These are phyloP conservation scores for Alternaria alternata DNA, from an alignment of 2,329 filamentous ascomycete genomes.

Conservation along the genomic window DNA sequence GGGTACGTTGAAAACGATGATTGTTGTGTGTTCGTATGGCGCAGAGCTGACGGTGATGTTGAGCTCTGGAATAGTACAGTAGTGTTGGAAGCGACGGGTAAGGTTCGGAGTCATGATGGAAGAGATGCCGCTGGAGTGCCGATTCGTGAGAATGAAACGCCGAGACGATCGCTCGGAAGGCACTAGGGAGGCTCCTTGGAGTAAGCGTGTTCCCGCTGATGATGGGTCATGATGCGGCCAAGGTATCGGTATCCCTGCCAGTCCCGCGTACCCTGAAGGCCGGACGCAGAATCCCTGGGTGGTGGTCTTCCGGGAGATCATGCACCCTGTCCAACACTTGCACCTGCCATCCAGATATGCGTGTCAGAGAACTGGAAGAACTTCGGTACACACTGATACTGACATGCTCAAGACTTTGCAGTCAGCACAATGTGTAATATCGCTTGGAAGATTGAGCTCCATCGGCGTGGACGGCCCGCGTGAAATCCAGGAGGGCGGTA, in stretches of 20 bases:
- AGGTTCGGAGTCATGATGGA: slow-evolving; percentile 23
- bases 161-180: slow-evolving; percentile 41
- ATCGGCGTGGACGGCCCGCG: background rate
- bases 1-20: background rate
- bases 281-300: slow-evolving; percentile 27
- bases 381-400: background rate
- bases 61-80: background rate
- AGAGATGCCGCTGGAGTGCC: slow-evolving; percentile 35
- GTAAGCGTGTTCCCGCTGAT: slow-evolving; percentile 38
- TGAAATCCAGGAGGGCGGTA: slow-evolving; percentile 39
- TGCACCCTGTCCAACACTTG: slow-evolving; percentile 35
- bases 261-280: slow-evolving; percentile 35
- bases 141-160: slow-evolving; percentile 29
- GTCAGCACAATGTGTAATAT: background rate
- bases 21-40: background rate
- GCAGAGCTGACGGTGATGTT: background rate
- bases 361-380: background rate
- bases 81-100: background rate
- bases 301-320: slow-evolving; percentile 46
- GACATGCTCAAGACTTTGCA: background rate
- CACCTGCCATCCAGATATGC: background rate
- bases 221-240: slow-evolving; percentile 32
- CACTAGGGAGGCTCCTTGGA: slow-evolving; percentile 28
- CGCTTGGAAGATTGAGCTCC: background rate
- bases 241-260: slow-evolving; percentile 42